Evolutionary conservation across 2,329 filamentous ascomycete species (phyloP).

Genomic region (Phoma herbarum): DNA sequence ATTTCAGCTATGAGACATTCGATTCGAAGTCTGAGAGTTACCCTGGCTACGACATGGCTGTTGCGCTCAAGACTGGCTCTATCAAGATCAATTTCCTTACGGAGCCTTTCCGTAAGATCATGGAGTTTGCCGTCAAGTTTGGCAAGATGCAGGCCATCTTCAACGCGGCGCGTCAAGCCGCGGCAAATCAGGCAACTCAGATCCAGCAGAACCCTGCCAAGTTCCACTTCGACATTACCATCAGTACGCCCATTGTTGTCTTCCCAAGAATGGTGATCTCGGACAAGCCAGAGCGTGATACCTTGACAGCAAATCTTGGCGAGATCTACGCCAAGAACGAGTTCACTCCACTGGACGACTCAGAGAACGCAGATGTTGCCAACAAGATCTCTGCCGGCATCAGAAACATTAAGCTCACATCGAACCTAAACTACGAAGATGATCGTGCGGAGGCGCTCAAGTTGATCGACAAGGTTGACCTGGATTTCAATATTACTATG

Average conservation of each 20-base stretch:
- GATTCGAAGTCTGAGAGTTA: constrained; percentile 79
- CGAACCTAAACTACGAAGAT: constrained; percentile 81
- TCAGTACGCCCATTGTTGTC: constrained; percentile 95
- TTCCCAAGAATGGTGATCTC: constrained; percentile 83
- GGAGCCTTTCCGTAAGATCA: constrained; percentile 97
- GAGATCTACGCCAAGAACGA: constrained; percentile 97
- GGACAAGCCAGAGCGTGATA: constrained; percentile 76
- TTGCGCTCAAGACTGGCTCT: constrained; percentile 89
- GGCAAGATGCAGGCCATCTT: constrained; percentile 99
- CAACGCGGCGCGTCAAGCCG: constrained; percentile 94
- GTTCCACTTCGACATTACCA: constrained; percentile 91
- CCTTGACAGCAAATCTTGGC: constrained; percentile 90
- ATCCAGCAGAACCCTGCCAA: constrained; percentile 89
- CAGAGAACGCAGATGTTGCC: constrained; percentile 74
- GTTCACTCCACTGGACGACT: constrained; percentile 85
- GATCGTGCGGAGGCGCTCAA: constrained; percentile 84
- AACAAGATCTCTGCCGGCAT: constrained; percentile 94
- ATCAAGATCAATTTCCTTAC: constrained; percentile 97
- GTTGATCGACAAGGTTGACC: constrained; percentile 95
- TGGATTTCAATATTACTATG: constrained; percentile 92
- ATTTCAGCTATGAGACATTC: constrained; percentile 98
- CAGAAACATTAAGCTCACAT: constrained; percentile 89
- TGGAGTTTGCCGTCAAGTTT: constrained; percentile 98
- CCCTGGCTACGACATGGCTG: constrained; percentile 92
- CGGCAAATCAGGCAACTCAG: constrained; percentile 90